These are phyloP conservation scores for Articulospora tetracladia DNA, from an alignment of 495 filamentous ascomycete genomes.

Conservation along the genomic window DNA sequence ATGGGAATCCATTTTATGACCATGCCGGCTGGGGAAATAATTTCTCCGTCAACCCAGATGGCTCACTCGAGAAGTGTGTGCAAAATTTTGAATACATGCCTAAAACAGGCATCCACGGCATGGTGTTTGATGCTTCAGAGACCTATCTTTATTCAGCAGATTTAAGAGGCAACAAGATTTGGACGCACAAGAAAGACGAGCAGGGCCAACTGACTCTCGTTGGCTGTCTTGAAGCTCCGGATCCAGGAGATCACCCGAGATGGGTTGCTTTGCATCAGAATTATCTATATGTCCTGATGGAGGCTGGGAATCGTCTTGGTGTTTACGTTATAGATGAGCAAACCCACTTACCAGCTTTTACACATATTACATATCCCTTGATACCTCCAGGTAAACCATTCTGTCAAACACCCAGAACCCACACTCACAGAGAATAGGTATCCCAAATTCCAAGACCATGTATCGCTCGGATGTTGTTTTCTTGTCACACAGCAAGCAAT, in stretches of 20 bases:
- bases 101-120: conserved; percentile 79
- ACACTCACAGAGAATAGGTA: conserved; percentile 28
- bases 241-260: conserved; percentile 68
- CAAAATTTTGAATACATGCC: conserved; percentile 75
- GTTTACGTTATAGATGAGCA: conserved; percentile 75
- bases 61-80: conserved; percentile 61
- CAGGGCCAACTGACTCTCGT: conserved; percentile 56
- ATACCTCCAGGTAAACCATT: conserved; percentile 61
- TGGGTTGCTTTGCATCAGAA: conserved; percentile 81
- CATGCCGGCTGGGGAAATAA: conserved; percentile 76
- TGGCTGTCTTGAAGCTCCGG: conserved; percentile 66
- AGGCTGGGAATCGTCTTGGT: conserved; percentile 74
- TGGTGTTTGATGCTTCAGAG: conserved; percentile 83
- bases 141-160: conserved; percentile 85
- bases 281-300: conserved; percentile 82
- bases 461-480: conserved; percentile 79
- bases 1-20: conserved; percentile 84
- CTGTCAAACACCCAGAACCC: conserved; percentile 2
- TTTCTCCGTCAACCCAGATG: conserved; percentile 62
- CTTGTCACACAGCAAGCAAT: conserved; percentile 58
- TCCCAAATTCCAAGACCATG: conserved; percentile 44
- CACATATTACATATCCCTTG: conserved; percentile 68
- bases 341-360: conserved; percentile 78
- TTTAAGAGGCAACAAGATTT: conserved; percentile 78
- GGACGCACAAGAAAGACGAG: conserved; percentile 69